Conservation (phyloP, 768 basidiomycete species). For the Phaeotremella skinneri region DNA sequence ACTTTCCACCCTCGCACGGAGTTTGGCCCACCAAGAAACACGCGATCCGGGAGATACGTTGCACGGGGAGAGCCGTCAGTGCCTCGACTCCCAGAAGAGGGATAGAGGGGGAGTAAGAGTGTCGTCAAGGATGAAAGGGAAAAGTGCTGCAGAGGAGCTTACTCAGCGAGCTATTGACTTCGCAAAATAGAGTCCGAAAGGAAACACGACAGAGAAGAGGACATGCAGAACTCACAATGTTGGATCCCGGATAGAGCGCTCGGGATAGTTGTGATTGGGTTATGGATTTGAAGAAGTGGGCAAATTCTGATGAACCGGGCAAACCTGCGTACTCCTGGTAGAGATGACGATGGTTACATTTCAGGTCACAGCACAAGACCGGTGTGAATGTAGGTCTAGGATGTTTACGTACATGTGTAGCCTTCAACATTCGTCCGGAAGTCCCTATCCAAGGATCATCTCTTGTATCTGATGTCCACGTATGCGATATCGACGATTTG, state of each 20-base stretch:
- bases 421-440: constrained; percentile 62
- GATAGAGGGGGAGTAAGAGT: constrained; percentile 63
- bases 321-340: constrained; percentile 68
- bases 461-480: constrained; percentile 70
- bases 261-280: constrained; percentile 65
- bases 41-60: constrained; percentile 63
- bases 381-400: not conserved
- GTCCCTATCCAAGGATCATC: constrained; percentile 67
- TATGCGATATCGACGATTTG: constrained; percentile 82
- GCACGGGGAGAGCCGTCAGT: constrained; percentile 12
- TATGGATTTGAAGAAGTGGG: constrained; percentile 70
- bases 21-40: constrained; percentile 88
- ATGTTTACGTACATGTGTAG: constrained; percentile 55
- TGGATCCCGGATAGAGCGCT: constrained; percentile 60
- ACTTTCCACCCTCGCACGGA: constrained; percentile 62
- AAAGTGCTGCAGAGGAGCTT: constrained; percentile 59
- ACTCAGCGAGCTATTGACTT: not conserved
- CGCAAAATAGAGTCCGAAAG: not conserved
- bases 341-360: constrained; percentile 7
- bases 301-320: constrained; percentile 63
- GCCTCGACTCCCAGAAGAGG: constrained; percentile 50
- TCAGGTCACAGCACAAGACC: too few relatives aligned
- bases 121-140: constrained; percentile 74
- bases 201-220: not conserved
- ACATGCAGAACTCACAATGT: constrained; percentile 52